phyloP scores from a whole-genome alignment of 1,284 basidiomycete genomes.

The Mrakiaceae sp. region DNA sequence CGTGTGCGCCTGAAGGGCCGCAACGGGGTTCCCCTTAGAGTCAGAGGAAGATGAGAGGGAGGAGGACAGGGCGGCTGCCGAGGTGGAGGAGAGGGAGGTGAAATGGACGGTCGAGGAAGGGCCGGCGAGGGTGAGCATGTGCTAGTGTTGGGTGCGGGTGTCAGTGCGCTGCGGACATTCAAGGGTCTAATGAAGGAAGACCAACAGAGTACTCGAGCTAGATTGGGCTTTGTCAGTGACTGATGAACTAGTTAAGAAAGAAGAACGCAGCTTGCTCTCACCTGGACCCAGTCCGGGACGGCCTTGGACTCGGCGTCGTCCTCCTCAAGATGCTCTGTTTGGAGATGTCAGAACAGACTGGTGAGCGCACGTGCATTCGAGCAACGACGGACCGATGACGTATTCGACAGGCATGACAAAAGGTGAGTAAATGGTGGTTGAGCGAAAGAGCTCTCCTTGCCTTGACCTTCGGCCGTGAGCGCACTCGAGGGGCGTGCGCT shows the following conservation, averaged over 20 bases:
- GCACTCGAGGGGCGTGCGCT: too few species aligned
- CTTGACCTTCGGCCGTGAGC: too few species aligned
- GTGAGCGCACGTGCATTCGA: neutral
- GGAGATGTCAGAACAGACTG: neutral
- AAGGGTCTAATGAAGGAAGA: constrained; percentile 28
- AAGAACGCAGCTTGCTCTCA: neutral
- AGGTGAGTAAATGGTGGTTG: too few species aligned
- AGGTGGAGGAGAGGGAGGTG: constrained; percentile 66
- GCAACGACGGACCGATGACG: constrained; percentile 9
- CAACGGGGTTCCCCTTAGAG: constrained; percentile 25
- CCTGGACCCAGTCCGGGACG: constrained; percentile 66
- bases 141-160: constrained; percentile 38
- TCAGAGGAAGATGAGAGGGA: constrained; percentile 41
- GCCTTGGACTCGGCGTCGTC: constrained; percentile 60
- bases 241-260: neutral
- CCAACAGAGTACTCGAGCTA: constrained; percentile 57
- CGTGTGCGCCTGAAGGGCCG: constrained; percentile 49
- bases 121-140: constrained; percentile 73
- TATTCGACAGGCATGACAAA: constrained; percentile 4
- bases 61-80: constrained; percentile 64
- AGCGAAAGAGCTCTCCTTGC: too few species aligned
- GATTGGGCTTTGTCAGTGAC: too few species aligned
- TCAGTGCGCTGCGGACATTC: neutral
- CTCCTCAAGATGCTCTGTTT: constrained; percentile 85
- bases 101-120: constrained; percentile 58